Conservation (phyloP, 345 rosid species). For the Euclidium syriacum region DNA sequence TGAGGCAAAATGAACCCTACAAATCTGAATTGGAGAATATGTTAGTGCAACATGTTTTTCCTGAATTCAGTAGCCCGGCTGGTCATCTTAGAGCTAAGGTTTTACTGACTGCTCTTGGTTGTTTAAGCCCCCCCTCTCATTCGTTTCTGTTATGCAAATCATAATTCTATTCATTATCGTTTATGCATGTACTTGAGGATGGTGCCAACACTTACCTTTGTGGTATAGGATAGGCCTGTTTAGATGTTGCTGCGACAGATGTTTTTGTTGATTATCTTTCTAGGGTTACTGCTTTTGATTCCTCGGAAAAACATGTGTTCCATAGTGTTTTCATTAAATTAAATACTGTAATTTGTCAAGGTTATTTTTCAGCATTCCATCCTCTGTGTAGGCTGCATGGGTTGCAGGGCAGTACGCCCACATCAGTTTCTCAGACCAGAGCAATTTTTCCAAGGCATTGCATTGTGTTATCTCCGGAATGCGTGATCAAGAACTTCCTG, state of each 20-base stretch:
- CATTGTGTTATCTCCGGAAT: constrained; percentile 85
- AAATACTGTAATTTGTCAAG: not conserved
- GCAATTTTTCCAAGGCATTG: constrained; percentile 75
- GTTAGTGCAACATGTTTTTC: constrained; percentile 97
- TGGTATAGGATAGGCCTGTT: constrained; percentile 9
- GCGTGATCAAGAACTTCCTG: constrained; percentile 95
- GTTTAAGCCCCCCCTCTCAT: not conserved
- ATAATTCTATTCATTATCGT: not conserved
- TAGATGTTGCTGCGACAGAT: not conserved
- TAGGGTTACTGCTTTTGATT: not conserved
- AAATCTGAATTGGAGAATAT: constrained; percentile 87
- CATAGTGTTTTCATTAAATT: constrained; percentile 14
- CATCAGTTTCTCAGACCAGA: constrained; percentile 72
- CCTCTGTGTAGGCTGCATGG: constrained; percentile 84
- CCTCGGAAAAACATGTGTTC: constrained; percentile 6
- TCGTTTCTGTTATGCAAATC: constrained; percentile 8
- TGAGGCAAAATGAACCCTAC: constrained; percentile 95
- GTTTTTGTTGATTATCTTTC: not conserved
- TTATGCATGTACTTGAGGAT: constrained; percentile 4
- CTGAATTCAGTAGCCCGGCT: constrained; percentile 86
- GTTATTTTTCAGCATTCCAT: constrained; percentile 3
- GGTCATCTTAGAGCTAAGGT: constrained; percentile 99
- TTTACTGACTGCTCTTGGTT: constrained; percentile 17
- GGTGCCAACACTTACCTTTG: not conserved
- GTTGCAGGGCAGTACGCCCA: constrained; percentile 97